Base-by-base conservation (phyloP, 2,329 filamentous ascomycete species). In the Aspergillus chevalieri region DNA sequence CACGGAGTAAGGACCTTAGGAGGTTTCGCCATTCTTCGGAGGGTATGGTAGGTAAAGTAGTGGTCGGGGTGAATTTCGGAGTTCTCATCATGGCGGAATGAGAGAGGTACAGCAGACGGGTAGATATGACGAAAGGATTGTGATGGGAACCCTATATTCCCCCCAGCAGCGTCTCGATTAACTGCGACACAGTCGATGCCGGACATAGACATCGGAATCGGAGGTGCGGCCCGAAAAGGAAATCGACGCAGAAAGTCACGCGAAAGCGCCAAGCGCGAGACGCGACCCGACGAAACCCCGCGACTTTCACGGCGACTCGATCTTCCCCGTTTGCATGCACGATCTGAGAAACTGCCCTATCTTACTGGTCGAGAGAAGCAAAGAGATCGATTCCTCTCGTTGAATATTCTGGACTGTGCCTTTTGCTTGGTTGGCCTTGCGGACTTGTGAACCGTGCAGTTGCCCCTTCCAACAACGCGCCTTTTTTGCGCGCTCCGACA, bases 1-100 rank as follows among this genome's bases (percentile, higher is more conserved):
- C 78, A 51, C 82, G 77, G 36, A 84, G 74, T 8, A 82, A 71
- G 21, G 75, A 71, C 44, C 82, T 78, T 54, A 81, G 71, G 43
- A 82, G 65, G 59, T 78, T 75, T 26, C 59, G 61, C 69, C 69
- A 72, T 61, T 61, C 52, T 50, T 54, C 48, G 47, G 47, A 58
- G 46, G 61, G 55, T 48, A 57, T 22, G 14, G 24, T 7, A n/a
- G 21, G 14, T 17, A 43, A 6, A 10, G 24, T n/a, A 10, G 42
- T 14, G 21, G 15, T 44, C 15, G 38, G 17, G 38, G 38, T 12
- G 17, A 12, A 41, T 12, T 41, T 38, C 17, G 38, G 15, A 19
- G 15, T 6, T 8, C 38, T 41, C 38, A 19, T 19, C 15, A 19
- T 19, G 43, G 43, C 22, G 14, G 28, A 21, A 15, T 39, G 10